Evolutionary conservation across 805 yeast genomes (phyloP).

Genomic region (Kuraishia ogatae): DNA sequence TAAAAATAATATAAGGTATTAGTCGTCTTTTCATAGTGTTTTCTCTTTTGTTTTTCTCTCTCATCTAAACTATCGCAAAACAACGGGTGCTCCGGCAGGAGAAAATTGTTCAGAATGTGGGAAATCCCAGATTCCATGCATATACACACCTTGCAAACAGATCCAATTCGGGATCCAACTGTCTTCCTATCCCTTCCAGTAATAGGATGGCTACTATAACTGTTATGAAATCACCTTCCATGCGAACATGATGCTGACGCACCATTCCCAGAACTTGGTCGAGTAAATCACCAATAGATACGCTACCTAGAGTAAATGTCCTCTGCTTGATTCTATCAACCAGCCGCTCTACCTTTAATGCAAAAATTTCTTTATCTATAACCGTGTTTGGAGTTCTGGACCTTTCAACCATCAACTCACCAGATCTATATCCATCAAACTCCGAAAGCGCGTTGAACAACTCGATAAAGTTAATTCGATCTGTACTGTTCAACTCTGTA

Average conservation of each 20-base stretch:
- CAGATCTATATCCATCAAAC: constrained; percentile 92
- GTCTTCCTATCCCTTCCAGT: constrained; percentile 93
- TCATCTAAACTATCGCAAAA: too few species aligned
- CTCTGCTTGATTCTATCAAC: constrained; percentile 76
- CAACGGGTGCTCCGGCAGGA: too few species aligned
- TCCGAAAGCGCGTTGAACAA: constrained; percentile 81
- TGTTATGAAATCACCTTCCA: constrained; percentile 96
- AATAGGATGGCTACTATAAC: constrained; percentile 90
- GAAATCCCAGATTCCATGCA: constrained; percentile 28
- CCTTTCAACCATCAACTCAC: constrained; percentile 91
- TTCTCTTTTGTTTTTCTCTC: too few species aligned
- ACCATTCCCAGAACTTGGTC: constrained; percentile 89
- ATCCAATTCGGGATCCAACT: constrained; percentile 86
- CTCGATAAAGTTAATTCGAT: constrained; percentile 81
- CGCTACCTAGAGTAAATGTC: constrained; percentile 87
- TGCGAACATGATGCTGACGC: constrained; percentile 85
- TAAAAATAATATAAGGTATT: constrained; percentile 16
- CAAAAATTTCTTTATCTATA: constrained; percentile 75
- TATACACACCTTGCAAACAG: constrained; percentile 92
- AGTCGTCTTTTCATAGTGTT: constrained; percentile 2
- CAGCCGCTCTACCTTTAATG: constrained; percentile 75
- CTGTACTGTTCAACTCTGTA: constrained; percentile 73
- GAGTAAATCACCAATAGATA: constrained; percentile 84
- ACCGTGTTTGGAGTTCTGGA: constrained; percentile 94
- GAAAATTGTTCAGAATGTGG: constrained; percentile 17